Evolutionary conservation across 345 rosid species (phyloP), one percentile per base, ranked within the genome.

Genomic region (Eucalyptus marginata): DNA sequence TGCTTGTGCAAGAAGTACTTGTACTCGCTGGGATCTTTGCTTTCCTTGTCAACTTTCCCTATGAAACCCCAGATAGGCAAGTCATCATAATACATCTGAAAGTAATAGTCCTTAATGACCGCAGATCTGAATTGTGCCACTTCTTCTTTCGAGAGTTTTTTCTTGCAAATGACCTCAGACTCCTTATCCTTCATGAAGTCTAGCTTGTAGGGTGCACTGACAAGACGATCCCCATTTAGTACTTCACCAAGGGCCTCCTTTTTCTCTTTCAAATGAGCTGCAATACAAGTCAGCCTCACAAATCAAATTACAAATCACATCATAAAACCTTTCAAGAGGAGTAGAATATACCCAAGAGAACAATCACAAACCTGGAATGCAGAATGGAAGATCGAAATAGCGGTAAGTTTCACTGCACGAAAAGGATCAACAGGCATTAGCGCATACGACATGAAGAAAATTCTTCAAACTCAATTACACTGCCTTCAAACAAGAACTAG

Each of bases 161-260:
- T 92, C 81, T 58, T 64, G 90, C 96, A 94, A 86, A 91, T 92
- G 91, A 88, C 51, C 59, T 90, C 90, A 10, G 93, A 89, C 49
- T 92, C 93, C 80, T 93, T 94, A 8, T 94, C 95, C 59, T 89
- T 90, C 52, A 85, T 49, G 86, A 94, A 93, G 89, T 93, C 92
- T 46, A 94, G 93, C 49, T 90, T 40, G 89, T 94, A 94, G 10
- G 94, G 96, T 20, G 94, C 94, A 87, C 93, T 93, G 66, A 94
- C 96, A 14, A 93, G 87, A 40, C 94, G 94, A 87, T 94, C 96
- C 16, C 94, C 96, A 88, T 94, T 93, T 58, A 94, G 89, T 15
- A 94, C 92, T 88, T 94, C 95, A 86, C 96, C 95, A 31, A 94
- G 94, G 54, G 95, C 96, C 92, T 94, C 95, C 91, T 88, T 92